Evolutionary conservation across 2,329 filamentous ascomycete species (phyloP).

Genomic region (Cladosporium sp.): DNA sequence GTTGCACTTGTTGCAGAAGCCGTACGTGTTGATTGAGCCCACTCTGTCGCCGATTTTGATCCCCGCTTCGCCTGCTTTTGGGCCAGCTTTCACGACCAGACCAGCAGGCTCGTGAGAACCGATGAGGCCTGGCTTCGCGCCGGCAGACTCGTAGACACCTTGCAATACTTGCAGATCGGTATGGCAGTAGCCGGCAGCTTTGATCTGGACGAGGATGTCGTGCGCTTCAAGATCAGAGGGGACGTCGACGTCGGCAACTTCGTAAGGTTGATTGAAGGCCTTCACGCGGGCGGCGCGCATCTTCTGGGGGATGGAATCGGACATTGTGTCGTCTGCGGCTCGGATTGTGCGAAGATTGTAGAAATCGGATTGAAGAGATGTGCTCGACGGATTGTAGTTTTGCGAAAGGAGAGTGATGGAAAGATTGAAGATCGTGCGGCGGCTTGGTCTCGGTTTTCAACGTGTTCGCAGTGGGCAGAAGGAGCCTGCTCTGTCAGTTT

Average conservation of each 20-base stretch:
- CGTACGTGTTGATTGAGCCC: constrained; percentile 9
- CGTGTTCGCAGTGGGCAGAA: not conserved
- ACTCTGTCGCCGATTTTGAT: constrained; percentile 7
- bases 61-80: not conserved
- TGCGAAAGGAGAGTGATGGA: not conserved
- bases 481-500: not conserved
- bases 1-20: constrained; percentile 12
- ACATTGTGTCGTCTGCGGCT: not conserved
- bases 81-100: constrained; percentile 7
- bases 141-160: constrained; percentile 9
- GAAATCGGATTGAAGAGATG: not conserved
- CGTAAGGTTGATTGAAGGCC: constrained; percentile 12
- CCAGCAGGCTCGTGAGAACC: constrained; percentile 11
- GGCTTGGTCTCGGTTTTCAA: not conserved
- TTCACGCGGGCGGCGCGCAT: constrained; percentile 12
- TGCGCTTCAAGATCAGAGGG: constrained; percentile 4
- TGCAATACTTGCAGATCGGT: constrained; percentile 11
- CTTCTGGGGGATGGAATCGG: constrained; percentile 8
- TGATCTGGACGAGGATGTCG: constrained; percentile 12
- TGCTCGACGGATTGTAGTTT: not conserved
- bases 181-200: constrained; percentile 12
- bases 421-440: not conserved
- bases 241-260: constrained; percentile 9
- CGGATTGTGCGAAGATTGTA: not conserved
- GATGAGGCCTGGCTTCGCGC: constrained; percentile 8